Base-by-base conservation (phyloP, 2,329 filamentous ascomycete species). In the Fusarium irregulare region DNA sequence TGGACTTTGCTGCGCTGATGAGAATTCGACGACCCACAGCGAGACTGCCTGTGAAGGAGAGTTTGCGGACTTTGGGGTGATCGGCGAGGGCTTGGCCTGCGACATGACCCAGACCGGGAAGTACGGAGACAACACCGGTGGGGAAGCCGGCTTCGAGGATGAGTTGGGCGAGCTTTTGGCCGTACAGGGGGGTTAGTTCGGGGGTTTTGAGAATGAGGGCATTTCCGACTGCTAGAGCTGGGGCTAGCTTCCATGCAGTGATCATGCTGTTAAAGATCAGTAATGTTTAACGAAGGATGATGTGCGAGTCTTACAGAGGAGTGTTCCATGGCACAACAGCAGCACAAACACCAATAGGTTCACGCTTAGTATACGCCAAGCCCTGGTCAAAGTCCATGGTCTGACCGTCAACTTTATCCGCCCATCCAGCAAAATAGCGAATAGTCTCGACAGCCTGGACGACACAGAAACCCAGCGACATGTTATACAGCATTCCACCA, bases 361-460 rank as follows among this genome's bases (percentile, higher is more conserved):
- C 81, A 92, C 64, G 91, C 92, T 83, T 94, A 93, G 83, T 92
- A 89, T 83, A 94, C 91, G 66, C 66, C 77, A 89, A 91, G 60
- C 91, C 89, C 48, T 87, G 85, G 73, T 86, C 83, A 68, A 92
- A 91, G 73, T 94, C 91, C 68, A 94, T 89, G 46, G 92, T 91
- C 83, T 93, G 91, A 76, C 93, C 93, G 79, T 89, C 86, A 65
- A 94, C 88, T 87, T 96, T 96, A 84, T 96, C 93, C 70, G 92
- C 91, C 89, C 91, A 95, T 55, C 93, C 93, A 72, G 87, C 92
- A 75, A 77, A 78, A 42, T 78, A 97, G 78, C 93, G 88, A 75
- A 97, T 42, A 1, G 67, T 64, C 48, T 70, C 67, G 0, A 14
- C 49, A 8, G 66, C 56, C 1, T 70, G 67, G 1, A 40, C 34